Conservation (phyloP, 2,329 filamentous ascomycete species). For the Lachnellula occidentalis region DNA sequence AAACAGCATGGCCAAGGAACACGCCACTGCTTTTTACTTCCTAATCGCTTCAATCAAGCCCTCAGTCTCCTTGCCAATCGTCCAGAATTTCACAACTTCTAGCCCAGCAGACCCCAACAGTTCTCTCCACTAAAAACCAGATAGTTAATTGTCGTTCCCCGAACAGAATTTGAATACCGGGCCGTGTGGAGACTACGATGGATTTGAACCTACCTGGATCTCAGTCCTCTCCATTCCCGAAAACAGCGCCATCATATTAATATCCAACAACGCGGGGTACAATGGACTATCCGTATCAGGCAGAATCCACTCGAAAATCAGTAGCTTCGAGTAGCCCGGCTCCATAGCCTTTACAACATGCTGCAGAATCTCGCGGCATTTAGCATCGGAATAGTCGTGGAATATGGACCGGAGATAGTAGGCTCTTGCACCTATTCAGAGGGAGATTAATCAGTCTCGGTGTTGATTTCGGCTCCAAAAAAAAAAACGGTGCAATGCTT, state of each 20-base stretch:
- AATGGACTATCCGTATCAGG: conserved; percentile 9
- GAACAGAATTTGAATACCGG: background rate
- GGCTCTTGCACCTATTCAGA: conserved; percentile 21
- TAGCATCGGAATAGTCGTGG: conserved; percentile 32
- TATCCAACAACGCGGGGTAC: conserved; percentile 30
- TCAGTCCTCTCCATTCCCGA: conserved; percentile 33
- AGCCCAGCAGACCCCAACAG: conserved; percentile 13
- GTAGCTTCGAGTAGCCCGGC: conserved; percentile 21
- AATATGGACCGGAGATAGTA: conserved; percentile 31
- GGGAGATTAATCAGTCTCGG: background rate
- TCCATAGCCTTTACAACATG: conserved; percentile 23
- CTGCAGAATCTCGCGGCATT: conserved; percentile 27
- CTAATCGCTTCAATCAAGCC: too few species aligned
- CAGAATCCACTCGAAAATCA: conserved; percentile 17
- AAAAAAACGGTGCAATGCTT: background rate
- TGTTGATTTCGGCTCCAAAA: background rate
- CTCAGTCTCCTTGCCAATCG: background rate
- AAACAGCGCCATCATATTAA: conserved; percentile 34
- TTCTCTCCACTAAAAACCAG: conserved; percentile 26
- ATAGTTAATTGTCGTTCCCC: background rate
- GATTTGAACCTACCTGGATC: conserved; percentile 15
- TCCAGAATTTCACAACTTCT: conserved; percentile 17
- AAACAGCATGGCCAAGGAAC: too few species aligned
- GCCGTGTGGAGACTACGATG: background rate
- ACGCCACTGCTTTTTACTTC: too few species aligned